Evolutionary conservation across 2,329 filamentous ascomycete genomes (phyloP), one percentile per base, ranked within the genome.

Genomic region (Trichoderma citrinoviride): DNA sequence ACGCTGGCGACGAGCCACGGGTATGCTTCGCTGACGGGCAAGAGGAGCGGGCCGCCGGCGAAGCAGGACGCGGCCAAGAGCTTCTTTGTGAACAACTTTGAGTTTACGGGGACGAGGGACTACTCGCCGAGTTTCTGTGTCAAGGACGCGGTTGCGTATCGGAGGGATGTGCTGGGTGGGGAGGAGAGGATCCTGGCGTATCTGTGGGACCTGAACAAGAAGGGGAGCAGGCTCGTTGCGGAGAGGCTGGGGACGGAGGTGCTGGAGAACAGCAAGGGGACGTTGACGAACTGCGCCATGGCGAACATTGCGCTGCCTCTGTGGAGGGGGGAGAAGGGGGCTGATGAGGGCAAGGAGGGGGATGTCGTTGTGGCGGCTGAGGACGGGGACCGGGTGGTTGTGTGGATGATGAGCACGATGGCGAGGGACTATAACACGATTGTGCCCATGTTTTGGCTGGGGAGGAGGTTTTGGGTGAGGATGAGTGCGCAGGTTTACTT

Each of bases 401-500:
- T 84, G 25, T 94, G 88, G 83, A 83, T 91, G 66, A 73, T 82
- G 56, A 74, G 77, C 50, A 80, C 72, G 3, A 72, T 91, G 67
- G 76, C 86, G 15, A 71, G 78, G 0, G 83, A 89, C n/a, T 85
- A 87, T 74, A 82, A 88, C 62, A 95, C 92, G 0, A 94, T 92
- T 71, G 77, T 95, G 58, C 82, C 88, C 1, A 73, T 90, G 3
- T 86, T 87, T 65, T 76, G 82, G 8, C 87, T 93, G 69, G 81
- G 77, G 0, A 83, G 83, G 0, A 81, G 81, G 61, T 84, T 88
- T 74, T 97, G 90, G 90, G 81, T 83, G 0, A 80, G 94, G 55
- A 72, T 96, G 54, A 93, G 90, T 73, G 91, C 86, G 15, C 93
- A 97, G 80, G 84, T 95, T 0, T 98, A 95, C 74, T 77, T 97